Conservation (phyloP, 1,284 basidiomycete species). For the Ustilago hordei region DNA sequence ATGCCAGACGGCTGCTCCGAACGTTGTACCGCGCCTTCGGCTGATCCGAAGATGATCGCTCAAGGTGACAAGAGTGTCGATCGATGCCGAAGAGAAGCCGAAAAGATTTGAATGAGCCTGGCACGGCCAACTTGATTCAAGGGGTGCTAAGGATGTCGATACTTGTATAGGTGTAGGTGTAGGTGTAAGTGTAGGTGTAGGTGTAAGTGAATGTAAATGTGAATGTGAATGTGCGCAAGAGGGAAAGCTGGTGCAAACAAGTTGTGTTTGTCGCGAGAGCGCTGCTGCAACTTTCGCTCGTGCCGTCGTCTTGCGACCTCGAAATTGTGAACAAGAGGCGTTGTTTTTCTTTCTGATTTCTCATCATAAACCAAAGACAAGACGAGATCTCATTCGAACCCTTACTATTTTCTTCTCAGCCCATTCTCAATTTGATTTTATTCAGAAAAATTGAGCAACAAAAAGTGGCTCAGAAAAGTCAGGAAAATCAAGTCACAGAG, state of each 20-base stretch:
- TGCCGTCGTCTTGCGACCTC: neutral
- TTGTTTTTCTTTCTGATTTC: conserved; percentile 4
- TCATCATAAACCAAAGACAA: neutral
- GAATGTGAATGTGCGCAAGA: neutral
- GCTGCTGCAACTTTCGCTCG: neutral
- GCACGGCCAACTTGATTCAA: neutral
- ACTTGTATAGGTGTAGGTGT: neutral
- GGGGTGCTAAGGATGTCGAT: neutral
- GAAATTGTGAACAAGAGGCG: neutral
- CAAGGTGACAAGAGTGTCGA: neutral
- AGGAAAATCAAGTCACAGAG: neutral
- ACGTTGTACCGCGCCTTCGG: conserved; percentile 4
- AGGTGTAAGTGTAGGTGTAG: neutral
- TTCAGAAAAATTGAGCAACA: neutral
- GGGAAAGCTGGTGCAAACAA: neutral
- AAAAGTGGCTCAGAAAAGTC: conserved; percentile 4
- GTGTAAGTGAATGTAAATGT: neutral
- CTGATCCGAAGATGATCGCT: neutral
- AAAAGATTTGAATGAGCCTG: neutral
- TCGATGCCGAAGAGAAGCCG: neutral
- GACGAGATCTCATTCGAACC: conserved; percentile 1
- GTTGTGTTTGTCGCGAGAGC: conserved; percentile 17
- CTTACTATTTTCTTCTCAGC: neutral
- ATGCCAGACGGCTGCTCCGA: conserved; percentile 2
- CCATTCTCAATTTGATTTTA: neutral